These are phyloP conservation scores for Apophysomyces ossiformis DNA, from an alignment of 371 early-diverging fungal genomes.

Conservation along the genomic window DNA sequence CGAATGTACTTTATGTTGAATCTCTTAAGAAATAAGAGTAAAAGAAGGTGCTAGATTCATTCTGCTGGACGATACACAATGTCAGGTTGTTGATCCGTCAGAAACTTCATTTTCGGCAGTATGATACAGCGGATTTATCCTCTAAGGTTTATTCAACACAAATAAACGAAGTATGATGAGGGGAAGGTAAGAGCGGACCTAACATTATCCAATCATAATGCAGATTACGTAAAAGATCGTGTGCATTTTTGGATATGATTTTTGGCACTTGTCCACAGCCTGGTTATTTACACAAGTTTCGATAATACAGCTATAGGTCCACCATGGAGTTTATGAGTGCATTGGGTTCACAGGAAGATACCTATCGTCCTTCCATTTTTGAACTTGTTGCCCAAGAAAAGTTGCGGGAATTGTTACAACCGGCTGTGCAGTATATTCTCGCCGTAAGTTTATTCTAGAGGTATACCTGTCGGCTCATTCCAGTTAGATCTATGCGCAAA, in stretches of 20 bases:
- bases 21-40: neutral
- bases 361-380: conserved; percentile 85
- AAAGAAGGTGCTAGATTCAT: neutral
- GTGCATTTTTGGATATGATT: too few species aligned
- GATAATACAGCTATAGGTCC: conserved; percentile 1
- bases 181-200: too few species aligned
- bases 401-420: conserved; percentile 80
- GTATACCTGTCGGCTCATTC: neutral
- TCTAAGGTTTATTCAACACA: neutral
- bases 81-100: neutral
- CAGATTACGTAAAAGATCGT: too few species aligned
- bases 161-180: too few species aligned
- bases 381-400: conserved; percentile 89
- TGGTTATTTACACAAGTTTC: too few species aligned
- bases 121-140: neutral
- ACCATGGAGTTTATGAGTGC: conserved; percentile 89
- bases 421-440: conserved; percentile 86
- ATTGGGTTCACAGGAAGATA: conserved; percentile 72
- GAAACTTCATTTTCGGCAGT: neutral
- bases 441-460: conserved; percentile 56
- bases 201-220: too few species aligned
- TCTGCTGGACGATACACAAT: neutral
- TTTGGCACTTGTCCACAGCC: too few species aligned
- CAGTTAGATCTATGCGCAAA: conserved; percentile 82
- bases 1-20: neutral